Conservation (phyloP, 1,139 yeast species). For the Hansenula lynferdii region DNA sequence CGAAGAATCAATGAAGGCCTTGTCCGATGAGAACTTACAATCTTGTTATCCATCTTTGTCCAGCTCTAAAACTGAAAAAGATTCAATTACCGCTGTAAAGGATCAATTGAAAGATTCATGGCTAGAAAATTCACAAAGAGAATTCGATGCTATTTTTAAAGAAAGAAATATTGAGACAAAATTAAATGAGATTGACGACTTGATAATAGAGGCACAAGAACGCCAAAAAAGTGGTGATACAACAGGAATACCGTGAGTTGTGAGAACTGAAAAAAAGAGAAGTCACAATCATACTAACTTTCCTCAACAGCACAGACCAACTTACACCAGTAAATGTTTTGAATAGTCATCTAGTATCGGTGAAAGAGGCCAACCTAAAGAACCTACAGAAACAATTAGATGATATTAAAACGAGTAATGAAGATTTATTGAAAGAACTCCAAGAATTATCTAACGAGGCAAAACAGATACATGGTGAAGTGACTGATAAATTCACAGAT, state of each 20-base stretch:
- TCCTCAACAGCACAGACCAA: constrained; percentile 26
- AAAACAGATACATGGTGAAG: constrained; percentile 15
- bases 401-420: constrained; percentile 23
- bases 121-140: constrained; percentile 51
- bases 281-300: no score
- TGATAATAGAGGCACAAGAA: constrained; percentile 48
- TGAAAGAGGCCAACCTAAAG: constrained; percentile 24
- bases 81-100: constrained; percentile 52
- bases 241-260: background rate
- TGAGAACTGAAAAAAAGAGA: no score
- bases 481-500: constrained; percentile 18
- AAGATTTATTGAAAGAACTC: constrained; percentile 22
- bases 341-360: constrained; percentile 27
- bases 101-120: constrained; percentile 59
- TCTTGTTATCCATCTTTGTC: constrained; percentile 66
- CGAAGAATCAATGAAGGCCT: constrained; percentile 57
- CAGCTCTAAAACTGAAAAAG: constrained; percentile 42
- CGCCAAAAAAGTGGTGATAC: constrained; percentile 21
- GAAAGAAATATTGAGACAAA: constrained; percentile 58
- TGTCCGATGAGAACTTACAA: constrained; percentile 54
- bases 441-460: constrained; percentile 22
- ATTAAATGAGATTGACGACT: constrained; percentile 60
- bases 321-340: constrained; percentile 30
- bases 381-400: constrained; percentile 25
- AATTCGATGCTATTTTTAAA: constrained; percentile 59